These are phyloP conservation scores for Monilinia polystroma DNA, from an alignment of 2,329 filamentous ascomycete species.

Conservation along the genomic window DNA sequence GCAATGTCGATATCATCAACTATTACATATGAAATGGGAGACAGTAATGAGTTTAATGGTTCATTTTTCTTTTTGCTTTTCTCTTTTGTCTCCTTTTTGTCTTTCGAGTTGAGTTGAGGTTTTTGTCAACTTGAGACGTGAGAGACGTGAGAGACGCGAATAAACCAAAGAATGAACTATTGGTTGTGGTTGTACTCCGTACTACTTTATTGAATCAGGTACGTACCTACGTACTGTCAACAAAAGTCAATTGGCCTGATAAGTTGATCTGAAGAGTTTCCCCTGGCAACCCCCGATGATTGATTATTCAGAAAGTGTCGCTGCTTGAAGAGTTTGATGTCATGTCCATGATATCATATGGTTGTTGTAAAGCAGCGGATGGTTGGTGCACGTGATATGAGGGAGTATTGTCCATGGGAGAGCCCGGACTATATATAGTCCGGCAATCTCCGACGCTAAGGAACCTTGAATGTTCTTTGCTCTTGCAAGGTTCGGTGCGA, in stretches of 20 bases:
- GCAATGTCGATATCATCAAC: not conserved
- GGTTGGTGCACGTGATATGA: not conserved
- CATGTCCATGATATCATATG: not conserved
- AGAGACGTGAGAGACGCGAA: conserved; percentile 17
- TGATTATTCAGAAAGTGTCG: not conserved
- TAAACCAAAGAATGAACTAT: not conserved
- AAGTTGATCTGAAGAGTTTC: conserved; percentile 11
- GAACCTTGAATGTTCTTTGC: conserved; percentile 3
- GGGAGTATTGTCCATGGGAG: too few relatives aligned
- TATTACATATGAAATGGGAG: conserved; percentile 3
- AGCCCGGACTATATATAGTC: not conserved
- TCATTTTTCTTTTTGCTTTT: not conserved
- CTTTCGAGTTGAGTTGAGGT: not conserved
- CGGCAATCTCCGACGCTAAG: conserved; percentile 4
- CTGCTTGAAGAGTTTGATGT: not conserved
- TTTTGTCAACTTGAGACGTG: conserved; percentile 5
- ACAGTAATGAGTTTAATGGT: not conserved
- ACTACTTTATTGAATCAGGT: too few relatives aligned
- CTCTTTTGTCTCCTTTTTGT: not conserved
- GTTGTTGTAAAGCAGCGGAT: not conserved
- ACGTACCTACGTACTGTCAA: not conserved
- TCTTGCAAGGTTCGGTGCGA: not conserved
- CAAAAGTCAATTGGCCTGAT: conserved; percentile 12
- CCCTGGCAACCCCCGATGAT: conserved; percentile 12
- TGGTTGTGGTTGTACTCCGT: not conserved